Evolutionary conservation across 2,329 filamentous ascomycete species (phyloP).

Genomic region (Neoascochyta sp.): DNA sequence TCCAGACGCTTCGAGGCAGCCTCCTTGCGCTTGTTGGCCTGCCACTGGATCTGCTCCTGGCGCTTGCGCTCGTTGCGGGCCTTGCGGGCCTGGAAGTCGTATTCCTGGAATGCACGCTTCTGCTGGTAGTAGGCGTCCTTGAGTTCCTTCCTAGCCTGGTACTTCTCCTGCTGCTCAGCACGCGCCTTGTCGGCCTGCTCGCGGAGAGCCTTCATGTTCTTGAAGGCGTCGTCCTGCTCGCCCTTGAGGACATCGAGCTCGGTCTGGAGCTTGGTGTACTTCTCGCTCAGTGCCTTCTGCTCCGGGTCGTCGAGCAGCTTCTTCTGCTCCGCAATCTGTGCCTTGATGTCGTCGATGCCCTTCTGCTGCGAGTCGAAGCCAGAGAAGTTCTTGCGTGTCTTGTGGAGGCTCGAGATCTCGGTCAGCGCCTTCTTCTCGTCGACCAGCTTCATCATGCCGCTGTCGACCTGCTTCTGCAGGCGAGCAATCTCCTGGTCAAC

Average conservation of each 20-base stretch:
- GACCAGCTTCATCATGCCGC: conserved; percentile 88
- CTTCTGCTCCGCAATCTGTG: conserved; percentile 83
- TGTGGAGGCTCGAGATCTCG: conserved; percentile 78
- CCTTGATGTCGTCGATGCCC: conserved; percentile 80
- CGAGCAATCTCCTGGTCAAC: conserved; percentile 76
- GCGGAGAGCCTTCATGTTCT: conserved; percentile 76
- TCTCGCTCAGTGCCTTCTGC: conserved; percentile 79
- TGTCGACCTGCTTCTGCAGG: conserved; percentile 81
- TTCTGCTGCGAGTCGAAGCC: conserved; percentile 82
- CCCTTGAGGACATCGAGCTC: conserved; percentile 89
- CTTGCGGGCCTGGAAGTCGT: conserved; percentile 78
- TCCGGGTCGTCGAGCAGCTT: conserved; percentile 90
- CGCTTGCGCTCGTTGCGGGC: conserved; percentile 72
- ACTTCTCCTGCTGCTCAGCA: conserved; percentile 83
- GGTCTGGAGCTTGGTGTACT: conserved; percentile 78
- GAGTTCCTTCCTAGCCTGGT: conserved; percentile 72
- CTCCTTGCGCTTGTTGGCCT: conserved; percentile 71
- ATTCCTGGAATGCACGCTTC: conserved; percentile 77
- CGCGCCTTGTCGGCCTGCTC: conserved; percentile 84
- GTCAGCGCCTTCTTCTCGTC: conserved; percentile 92
- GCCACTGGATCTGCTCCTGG: conserved; percentile 71
- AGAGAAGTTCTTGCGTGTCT: conserved; percentile 86
- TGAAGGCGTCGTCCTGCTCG: conserved; percentile 86
- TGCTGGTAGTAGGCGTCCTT: conserved; percentile 84
- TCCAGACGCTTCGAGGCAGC: conserved; percentile 72